Evolutionary conservation across 495 filamentous ascomycete genomes (phyloP).

Genomic region (Aspergillus affinis): DNA sequence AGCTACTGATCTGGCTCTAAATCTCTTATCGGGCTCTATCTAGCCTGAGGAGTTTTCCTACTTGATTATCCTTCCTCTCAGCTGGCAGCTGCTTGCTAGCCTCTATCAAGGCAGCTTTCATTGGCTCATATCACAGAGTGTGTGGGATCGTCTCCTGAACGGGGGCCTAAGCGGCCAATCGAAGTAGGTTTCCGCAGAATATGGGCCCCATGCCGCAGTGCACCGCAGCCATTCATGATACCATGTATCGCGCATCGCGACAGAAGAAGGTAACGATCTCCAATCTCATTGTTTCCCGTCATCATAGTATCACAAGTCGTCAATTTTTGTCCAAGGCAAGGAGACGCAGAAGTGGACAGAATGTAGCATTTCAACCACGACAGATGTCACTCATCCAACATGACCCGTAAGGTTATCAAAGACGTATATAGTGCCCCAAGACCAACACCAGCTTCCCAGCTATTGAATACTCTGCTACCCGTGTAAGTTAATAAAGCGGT

Average conservation of each 20-base stretch:
- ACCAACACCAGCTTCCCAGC: slow-evolving; percentile 1
- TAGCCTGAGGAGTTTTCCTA: slow-evolving; percentile 1
- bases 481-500: not conserved
- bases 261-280: slow-evolving; percentile 2
- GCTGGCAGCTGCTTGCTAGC: no score
- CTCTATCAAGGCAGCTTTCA: no score
- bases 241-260: no score
- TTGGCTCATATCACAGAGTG: no score
- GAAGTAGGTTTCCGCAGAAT: slow-evolving; percentile 3
- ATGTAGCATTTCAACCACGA: not conserved
- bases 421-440: slow-evolving; percentile 7
- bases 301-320: slow-evolving; percentile 9
- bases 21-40: slow-evolving; percentile 7
- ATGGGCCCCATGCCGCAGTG: slow-evolving; percentile 7
- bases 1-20: slow-evolving; percentile 7
- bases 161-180: slow-evolving; percentile 10
- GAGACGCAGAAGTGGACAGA: not conserved
- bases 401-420: slow-evolving; percentile 4
- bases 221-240: no score
- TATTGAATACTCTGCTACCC: slow-evolving; percentile 1
- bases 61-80: no score
- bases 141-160: no score
- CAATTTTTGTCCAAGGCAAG: slow-evolving; percentile 2
- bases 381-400: slow-evolving; percentile 1
- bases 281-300: slow-evolving; percentile 9